These are phyloP conservation scores for Colletotrichum tofieldiae DNA, from an alignment of 2,329 filamentous ascomycete genomes.

Conservation along the genomic window DNA sequence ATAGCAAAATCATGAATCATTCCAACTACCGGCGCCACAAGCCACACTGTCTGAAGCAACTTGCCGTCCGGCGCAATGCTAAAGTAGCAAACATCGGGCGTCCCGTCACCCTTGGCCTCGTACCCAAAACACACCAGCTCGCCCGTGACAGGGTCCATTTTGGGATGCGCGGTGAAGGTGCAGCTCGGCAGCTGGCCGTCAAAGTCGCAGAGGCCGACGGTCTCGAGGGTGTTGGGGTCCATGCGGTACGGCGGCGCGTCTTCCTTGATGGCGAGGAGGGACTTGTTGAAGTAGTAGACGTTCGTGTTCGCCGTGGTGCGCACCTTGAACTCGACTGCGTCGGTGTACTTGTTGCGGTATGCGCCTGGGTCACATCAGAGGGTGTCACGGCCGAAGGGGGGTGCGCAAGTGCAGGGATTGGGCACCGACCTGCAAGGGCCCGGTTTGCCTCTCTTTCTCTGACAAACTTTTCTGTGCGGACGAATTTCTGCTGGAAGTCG, in stretches of 20 bases:
- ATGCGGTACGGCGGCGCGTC: constrained; percentile 59
- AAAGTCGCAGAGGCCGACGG: constrained; percentile 58
- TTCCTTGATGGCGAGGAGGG: constrained; percentile 66
- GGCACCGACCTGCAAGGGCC: constrained; percentile 39
- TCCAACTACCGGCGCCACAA: constrained; percentile 53
- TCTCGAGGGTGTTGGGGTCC: constrained; percentile 59
- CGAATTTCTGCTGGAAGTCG: constrained; percentile 54
- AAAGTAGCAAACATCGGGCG: constrained; percentile 56
- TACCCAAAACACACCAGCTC: constrained; percentile 60
- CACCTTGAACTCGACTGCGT: constrained; percentile 51
- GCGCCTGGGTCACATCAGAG: constrained; percentile 52
- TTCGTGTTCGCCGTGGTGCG: constrained; percentile 66
- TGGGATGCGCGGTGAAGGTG: constrained; percentile 61
- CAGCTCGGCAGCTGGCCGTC: constrained; percentile 56
- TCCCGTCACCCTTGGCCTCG: constrained; percentile 58
- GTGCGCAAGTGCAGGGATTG: neutral
- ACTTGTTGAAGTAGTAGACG: constrained; percentile 63
- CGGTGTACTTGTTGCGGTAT: constrained; percentile 59
- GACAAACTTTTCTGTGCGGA: constrained; percentile 58
- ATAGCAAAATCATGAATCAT: constrained; percentile 61
- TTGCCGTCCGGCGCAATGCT: constrained; percentile 49
- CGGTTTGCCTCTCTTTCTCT: constrained; percentile 55
- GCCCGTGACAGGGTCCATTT: constrained; percentile 57
- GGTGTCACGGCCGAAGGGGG: neutral
- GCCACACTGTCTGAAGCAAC: constrained; percentile 52